A percentile compares a stretch with the other conserved stretches of the same genome.
phyloP scores from a whole-genome alignment of 805 yeast genomes.

The Candida silvicultrix region DNA sequence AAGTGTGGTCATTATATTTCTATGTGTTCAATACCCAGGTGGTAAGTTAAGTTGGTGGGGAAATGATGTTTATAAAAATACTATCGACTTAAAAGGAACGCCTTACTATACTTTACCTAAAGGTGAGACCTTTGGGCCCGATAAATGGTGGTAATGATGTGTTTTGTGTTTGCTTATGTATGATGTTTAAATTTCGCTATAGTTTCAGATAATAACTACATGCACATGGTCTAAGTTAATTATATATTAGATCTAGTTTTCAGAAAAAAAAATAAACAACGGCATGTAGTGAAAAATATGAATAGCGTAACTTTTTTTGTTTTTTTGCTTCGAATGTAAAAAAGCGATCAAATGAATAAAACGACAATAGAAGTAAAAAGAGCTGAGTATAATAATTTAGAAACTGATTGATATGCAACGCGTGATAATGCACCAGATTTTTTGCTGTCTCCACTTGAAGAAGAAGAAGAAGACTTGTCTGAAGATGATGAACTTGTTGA shows the following conservation, averaged over 20 bases:
- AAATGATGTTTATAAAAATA: constrained; percentile 39
- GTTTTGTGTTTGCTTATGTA: too few species aligned
- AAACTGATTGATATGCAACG: neutral
- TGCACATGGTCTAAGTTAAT: too few species aligned
- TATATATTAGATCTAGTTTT: too few species aligned
- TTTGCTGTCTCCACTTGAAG: neutral
- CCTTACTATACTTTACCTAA: constrained; percentile 27
- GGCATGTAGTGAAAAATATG: too few species aligned
- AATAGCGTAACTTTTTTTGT: too few species aligned
- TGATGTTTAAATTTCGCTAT: too few species aligned
- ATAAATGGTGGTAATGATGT: constrained; percentile 35
- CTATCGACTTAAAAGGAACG: constrained; percentile 27
- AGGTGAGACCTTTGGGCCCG: constrained; percentile 45
- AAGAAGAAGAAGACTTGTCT: neutral
- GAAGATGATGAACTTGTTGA: neutral
- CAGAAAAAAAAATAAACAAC: too few species aligned
- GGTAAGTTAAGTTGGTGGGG: constrained; percentile 53
- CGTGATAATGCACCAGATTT: neutral
- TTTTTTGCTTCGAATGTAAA: neutral
- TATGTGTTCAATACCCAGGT: constrained; percentile 42
- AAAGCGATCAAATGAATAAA: neutral
- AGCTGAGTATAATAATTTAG: neutral
- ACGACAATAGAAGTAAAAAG: neutral
- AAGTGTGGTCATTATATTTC: constrained; percentile 48
- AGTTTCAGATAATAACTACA: too few species aligned